These are phyloP conservation scores for Kappamyces sp. DNA, from an alignment of 192 early-diverging fungal species.

Conservation along the genomic window DNA sequence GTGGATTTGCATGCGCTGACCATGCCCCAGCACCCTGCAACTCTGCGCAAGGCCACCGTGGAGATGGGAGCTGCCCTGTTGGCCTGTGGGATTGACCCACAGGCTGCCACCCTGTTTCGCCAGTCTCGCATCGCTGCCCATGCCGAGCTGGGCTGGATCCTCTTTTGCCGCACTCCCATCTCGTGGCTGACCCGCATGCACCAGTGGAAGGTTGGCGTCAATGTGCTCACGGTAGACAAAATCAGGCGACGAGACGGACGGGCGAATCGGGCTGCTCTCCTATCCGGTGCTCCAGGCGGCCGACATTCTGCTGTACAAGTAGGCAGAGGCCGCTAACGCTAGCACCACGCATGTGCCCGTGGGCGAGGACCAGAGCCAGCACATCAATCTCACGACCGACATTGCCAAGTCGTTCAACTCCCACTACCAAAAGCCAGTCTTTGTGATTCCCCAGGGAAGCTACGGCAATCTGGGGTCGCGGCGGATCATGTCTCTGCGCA, in stretches of 20 bases:
- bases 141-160: conserved; percentile 76
- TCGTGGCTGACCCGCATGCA: conserved; percentile 92
- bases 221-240: conserved; percentile 11
- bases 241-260: conserved; percentile 19
- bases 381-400: conserved; percentile 82
- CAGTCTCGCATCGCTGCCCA: conserved; percentile 68
- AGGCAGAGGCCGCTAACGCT: neutral
- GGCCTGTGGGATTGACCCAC: conserved; percentile 78
- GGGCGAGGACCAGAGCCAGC: conserved; percentile 90
- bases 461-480: conserved; percentile 55
- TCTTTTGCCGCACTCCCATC: conserved; percentile 81
- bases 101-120: conserved; percentile 68
- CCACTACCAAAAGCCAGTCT: conserved; percentile 51
- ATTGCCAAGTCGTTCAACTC: conserved; percentile 74
- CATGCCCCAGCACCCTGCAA: conserved; percentile 58
- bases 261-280: conserved; percentile 73
- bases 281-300: conserved; percentile 92
- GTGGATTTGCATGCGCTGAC: conserved; percentile 93
- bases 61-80: conserved; percentile 75
- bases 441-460: conserved; percentile 62
- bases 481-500: conserved; percentile 78
- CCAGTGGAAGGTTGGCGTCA: conserved; percentile 77
- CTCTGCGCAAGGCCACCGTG: conserved; percentile 53
- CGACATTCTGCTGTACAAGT: conserved; percentile 84
- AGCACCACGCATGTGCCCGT: conserved; percentile 80